Conservation (phyloP, 495 filamentous ascomycete species). For the Lasiosphaeria ovina region DNA sequence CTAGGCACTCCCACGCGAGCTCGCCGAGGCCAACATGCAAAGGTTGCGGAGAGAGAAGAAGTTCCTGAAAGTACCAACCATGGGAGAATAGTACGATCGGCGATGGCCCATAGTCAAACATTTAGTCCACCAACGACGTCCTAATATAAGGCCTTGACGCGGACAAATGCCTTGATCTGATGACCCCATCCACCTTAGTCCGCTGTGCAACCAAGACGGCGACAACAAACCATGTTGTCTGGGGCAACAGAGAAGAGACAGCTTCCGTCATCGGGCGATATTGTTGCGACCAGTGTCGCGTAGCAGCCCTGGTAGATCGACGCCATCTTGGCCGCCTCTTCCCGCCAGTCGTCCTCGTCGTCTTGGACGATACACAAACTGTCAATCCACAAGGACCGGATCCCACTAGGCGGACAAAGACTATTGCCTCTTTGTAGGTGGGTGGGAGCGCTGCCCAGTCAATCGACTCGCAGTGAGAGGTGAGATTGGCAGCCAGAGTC, state of each 20-base stretch:
- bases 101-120: neutral
- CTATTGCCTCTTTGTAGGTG: neutral
- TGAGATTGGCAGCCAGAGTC: neutral
- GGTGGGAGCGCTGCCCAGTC: slow-evolving; percentile 6
- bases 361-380: slow-evolving; percentile 1
- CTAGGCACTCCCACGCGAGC: neutral
- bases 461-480: neutral
- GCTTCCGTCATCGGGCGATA: neutral
- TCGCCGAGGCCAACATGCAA: neutral
- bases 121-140: neutral
- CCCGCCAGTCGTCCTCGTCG: neutral
- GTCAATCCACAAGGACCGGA: slow-evolving; percentile 7
- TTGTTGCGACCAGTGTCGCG: neutral
- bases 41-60: neutral
- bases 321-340: slow-evolving; percentile 9
- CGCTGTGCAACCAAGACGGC: neutral
- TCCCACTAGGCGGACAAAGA: neutral
- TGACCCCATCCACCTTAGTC: neutral
- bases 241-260: neutral
- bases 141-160: neutral
- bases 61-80: neutral
- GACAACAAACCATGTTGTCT: neutral
- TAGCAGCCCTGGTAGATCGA: slow-evolving; percentile 5
- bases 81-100: neutral
- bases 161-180: neutral